Evolutionary conservation across 1,139 yeast species (phyloP).

Genomic region (Yamadazyma sp.): DNA sequence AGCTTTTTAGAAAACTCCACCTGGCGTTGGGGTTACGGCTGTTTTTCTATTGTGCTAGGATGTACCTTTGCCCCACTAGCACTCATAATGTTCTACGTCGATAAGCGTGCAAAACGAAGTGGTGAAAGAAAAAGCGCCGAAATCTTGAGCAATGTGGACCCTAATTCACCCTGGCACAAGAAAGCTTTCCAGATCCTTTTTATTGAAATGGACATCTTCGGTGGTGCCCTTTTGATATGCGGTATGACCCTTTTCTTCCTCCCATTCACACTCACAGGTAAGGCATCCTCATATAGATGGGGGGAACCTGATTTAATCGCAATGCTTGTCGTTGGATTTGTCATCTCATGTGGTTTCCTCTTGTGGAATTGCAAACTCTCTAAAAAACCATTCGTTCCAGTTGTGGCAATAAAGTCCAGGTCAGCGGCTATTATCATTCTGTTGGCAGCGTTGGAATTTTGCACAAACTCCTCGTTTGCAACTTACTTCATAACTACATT

Average conservation of each 20-base stretch:
- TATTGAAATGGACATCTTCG: conserved; percentile 33
- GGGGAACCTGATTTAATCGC: conserved; percentile 26
- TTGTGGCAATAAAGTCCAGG: conserved; percentile 19
- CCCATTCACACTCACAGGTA: conserved; percentile 30
- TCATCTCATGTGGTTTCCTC: conserved; percentile 21
- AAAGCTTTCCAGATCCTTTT: conserved; percentile 15
- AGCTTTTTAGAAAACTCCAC: conserved; percentile 20
- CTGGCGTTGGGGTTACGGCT: conserved; percentile 45
- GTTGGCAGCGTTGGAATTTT: conserved; percentile 23
- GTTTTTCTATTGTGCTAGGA: conserved; percentile 35
- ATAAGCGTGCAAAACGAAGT: conserved; percentile 21
- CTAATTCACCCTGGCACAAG: conserved; percentile 6
- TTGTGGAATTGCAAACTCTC: conserved; percentile 27
- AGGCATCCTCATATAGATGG: conserved; percentile 17
- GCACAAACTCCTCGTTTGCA: conserved; percentile 26
- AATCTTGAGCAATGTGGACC: conserved; percentile 7
- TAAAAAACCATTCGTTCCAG: conserved; percentile 23
- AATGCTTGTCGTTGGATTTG: conserved; percentile 28
- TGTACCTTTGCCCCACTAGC: conserved; percentile 27
- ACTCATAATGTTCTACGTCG: conserved; percentile 24
- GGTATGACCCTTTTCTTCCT: conserved; percentile 32
- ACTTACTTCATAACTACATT: conserved; percentile 23
- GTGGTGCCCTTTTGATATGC: conserved; percentile 22
- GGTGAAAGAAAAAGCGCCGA: conserved; percentile 6
- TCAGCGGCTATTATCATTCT: conserved; percentile 21